Base-by-base conservation (phyloP, 2,329 filamentous ascomycete species). In the Seiridium cupressi region DNA sequence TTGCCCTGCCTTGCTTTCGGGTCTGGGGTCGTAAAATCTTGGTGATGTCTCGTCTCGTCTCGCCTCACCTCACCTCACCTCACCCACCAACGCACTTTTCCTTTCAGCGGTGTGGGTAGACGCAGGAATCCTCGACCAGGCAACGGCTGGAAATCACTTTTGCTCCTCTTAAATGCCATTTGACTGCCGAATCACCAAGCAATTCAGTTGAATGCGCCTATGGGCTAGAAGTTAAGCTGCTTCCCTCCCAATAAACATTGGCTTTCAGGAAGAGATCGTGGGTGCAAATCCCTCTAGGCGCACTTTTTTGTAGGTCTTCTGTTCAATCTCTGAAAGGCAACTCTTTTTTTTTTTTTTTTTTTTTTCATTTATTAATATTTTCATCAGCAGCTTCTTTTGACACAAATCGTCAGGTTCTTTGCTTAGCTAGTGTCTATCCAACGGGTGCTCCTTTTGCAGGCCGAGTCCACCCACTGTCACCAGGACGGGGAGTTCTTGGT, bases 201-300 rank as follows among this genome's bases (percentile, higher is more conserved):
- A 10, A n/a, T 13, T 53, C 5, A 44, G 11, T 35, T 26, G 18
- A 34, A 13, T 26, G 51, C 44, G 64, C 65, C 63, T 56, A 56
- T 69, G 60, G 62, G 65, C 68, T 67, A 71, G 70, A 65, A 70
- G 70, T 72, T 67, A 70, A 68, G 67, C 65, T 62, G 59, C 63
- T 70, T 65, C 66, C 64, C 67, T 67, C 67, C 68, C 68, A 66
- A 8, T 10, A 32, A 32, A 13, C 38, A 26, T 26, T 26, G 18
- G 18, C 18, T 26, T 26, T 26, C 31, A 51, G 49, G 46, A 49
- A 49, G 44, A 54, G 42, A 54, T 36, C 57, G 35, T 58, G 69
- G 66, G 70, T 72, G 68, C 70, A 66, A 72, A 66, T 70, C 70
- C 67, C 67, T 68, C 66, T 61, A 58, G 65, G 48, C 64, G 69